A percentile compares a stretch with the other conserved stretches of the same genome.
These are phyloP conservation scores for Lophiostoma macrostomum DNA, from an alignment of 495 filamentous ascomycete species.

Conservation along the genomic window DNA sequence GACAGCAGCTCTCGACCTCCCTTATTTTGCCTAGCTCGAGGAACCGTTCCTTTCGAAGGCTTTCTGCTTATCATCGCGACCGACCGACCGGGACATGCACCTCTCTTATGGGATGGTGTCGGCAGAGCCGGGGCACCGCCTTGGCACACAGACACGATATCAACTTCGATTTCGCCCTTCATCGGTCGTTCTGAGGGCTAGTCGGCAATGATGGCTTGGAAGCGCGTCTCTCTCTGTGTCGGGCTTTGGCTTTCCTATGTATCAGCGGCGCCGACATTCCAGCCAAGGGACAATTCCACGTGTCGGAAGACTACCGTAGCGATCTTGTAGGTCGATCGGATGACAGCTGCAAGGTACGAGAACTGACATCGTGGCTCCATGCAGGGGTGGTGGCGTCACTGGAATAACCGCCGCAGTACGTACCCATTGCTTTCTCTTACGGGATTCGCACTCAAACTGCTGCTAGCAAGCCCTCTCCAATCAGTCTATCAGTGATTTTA, in stretches of 20 bases:
- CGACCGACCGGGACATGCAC: not conserved
- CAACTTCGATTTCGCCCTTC: too few species aligned
- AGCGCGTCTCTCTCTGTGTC: not conserved
- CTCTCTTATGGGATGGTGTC: constrained; percentile 4
- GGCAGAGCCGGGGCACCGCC: too few species aligned
- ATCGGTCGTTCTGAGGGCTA: too few species aligned
- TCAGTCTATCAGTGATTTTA: constrained; percentile 62
- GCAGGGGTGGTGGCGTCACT: constrained; percentile 56
- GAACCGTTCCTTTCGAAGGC: too few species aligned
- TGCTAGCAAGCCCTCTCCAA: constrained; percentile 61
- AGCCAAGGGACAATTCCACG: constrained; percentile 19
- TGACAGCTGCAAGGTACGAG: not conserved
- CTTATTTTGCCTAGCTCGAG: constrained; percentile 10
- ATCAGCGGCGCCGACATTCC: constrained; percentile 16
- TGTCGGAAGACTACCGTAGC: constrained; percentile 29
- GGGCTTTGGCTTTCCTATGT: not conserved
- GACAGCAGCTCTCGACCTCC: constrained; percentile 9
- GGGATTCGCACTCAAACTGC: constrained; percentile 3
- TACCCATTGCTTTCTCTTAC: not conserved
- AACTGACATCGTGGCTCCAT: not conserved
- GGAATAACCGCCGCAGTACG: constrained; percentile 68
- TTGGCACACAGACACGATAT: too few species aligned
- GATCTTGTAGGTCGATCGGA: constrained; percentile 20
- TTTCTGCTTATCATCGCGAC: constrained; percentile 18
- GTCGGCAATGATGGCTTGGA: constrained; percentile 7